phyloP scores from a whole-genome alignment of 805 yeast species.

The Starmerella bombi region DNA sequence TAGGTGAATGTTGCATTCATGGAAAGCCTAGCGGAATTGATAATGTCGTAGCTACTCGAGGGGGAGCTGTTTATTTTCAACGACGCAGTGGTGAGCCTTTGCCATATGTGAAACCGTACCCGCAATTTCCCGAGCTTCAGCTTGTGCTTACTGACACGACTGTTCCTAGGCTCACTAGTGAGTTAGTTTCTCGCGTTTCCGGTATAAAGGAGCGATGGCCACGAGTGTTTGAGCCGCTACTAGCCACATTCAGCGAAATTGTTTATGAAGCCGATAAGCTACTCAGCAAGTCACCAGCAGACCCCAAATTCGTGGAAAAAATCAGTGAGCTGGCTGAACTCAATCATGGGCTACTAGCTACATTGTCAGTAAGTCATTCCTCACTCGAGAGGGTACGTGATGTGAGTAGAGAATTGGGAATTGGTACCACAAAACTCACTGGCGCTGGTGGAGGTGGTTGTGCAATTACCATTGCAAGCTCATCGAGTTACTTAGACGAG shows the following conservation, averaged over 20 bases:
- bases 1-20: slow-evolving; percentile 91
- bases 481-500: slow-evolving; percentile 31
- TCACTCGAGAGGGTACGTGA: slow-evolving; percentile 63
- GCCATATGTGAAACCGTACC: slow-evolving; percentile 51
- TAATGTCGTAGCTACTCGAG: slow-evolving; percentile 88
- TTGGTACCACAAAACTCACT: slow-evolving; percentile 87
- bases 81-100: slow-evolving; percentile 32
- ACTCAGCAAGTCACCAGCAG: slow-evolving; percentile 37
- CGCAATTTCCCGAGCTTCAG: slow-evolving; percentile 59
- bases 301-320: slow-evolving; percentile 24
- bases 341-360: slow-evolving; percentile 75
- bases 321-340: slow-evolving; percentile 44
- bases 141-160: slow-evolving; percentile 71
- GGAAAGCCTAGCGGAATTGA: slow-evolving; percentile 97
- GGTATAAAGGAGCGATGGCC: slow-evolving; percentile 42
- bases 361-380: slow-evolving; percentile 89
- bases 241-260: slow-evolving; percentile 64
- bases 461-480: slow-evolving; percentile 66
- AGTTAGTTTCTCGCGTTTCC: slow-evolving; percentile 65
- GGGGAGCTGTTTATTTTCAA: slow-evolving; percentile 89
- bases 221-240: slow-evolving; percentile 39
- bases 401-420: slow-evolving; percentile 44
- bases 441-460: slow-evolving; percentile 99
- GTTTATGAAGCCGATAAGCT: slow-evolving; percentile 60
- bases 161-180: slow-evolving; percentile 79